phyloP scores from a whole-genome alignment of 225 moss, liverwort and hornwort species.

The Anthoceros angustus region DNA sequence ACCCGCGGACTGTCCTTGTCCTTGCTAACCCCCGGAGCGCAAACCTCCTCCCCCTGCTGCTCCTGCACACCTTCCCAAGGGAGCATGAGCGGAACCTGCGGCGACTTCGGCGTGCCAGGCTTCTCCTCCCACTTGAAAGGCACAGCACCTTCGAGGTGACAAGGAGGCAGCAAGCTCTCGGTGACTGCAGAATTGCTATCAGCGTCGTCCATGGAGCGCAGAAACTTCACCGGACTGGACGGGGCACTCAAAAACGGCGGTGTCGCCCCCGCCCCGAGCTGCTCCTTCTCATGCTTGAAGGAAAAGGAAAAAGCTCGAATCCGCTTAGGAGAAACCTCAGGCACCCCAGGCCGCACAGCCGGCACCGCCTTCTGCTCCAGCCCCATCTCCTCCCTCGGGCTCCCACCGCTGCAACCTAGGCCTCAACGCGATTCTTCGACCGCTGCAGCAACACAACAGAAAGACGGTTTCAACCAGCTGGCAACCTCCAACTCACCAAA shows the following conservation, averaged over 20 bases:
- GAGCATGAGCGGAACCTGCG: not conserved
- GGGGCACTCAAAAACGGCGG: not conserved
- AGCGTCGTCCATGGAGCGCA: not conserved
- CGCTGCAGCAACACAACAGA: not conserved
- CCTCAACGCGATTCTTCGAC: not conserved
- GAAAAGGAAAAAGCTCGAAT: not conserved
- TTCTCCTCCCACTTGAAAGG: slow-evolving; percentile 5
- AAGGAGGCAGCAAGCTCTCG: not conserved
- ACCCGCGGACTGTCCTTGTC: not conserved
- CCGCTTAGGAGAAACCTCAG: not conserved
- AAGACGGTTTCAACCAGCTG: no score
- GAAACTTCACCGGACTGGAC: not conserved
- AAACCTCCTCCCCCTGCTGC: not conserved
- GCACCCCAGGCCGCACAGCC: not conserved
- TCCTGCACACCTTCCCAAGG: not conserved
- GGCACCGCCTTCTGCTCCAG: not conserved
- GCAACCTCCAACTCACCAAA: no score
- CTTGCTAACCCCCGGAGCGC: not conserved
- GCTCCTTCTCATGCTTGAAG: not conserved
- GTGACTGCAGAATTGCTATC: not conserved
- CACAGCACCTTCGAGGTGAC: not conserved
- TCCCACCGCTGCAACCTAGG: not conserved
- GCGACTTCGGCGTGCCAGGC: not conserved
- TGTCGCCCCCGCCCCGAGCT: not conserved
- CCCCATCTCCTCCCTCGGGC: not conserved